These are phyloP conservation scores for Populus hybrid DNA, from an alignment of 441 rosid species.

Conservation along the genomic window DNA sequence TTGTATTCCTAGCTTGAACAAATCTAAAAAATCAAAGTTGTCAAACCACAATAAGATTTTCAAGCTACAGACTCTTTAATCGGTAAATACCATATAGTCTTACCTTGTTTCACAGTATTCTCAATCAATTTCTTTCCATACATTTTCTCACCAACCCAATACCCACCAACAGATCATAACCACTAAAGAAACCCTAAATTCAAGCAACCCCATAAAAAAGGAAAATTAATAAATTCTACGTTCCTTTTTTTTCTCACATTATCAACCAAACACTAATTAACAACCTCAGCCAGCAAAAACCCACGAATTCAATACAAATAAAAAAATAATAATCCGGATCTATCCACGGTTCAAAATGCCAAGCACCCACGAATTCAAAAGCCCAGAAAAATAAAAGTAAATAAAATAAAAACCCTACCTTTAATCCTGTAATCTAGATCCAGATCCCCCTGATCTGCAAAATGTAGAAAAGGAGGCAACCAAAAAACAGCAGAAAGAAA, in stretches of 20 bases:
- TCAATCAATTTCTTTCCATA: neutral
- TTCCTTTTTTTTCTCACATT: neutral
- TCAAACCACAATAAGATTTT: neutral
- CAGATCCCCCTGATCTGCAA: constrained; percentile 46
- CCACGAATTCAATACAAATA: neutral
- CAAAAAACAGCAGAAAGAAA: constrained; percentile 77
- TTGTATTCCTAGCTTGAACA: neutral
- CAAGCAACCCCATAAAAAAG: neutral
- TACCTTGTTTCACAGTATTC: neutral
- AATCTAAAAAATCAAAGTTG: neutral
- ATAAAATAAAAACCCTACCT: constrained; percentile 34
- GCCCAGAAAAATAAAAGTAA: constrained; percentile 4
- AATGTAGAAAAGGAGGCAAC: constrained; percentile 66
- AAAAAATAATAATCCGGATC: constrained; percentile 14
- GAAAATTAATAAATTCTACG: neutral
- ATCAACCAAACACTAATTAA: constrained; percentile 12
- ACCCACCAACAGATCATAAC: constrained; percentile 12
- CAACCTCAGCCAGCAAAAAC: neutral
- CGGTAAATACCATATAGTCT: neutral
- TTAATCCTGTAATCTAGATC: constrained; percentile 66
- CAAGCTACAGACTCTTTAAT: neutral
- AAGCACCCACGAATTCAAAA: neutral
- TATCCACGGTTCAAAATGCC: neutral
- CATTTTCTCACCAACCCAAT: constrained; percentile 13
- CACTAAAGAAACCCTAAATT: constrained; percentile 6